Base-by-base conservation (phyloP, 176 grass and related monocot genomes). In the Bothriochloa decipiens region DNA sequence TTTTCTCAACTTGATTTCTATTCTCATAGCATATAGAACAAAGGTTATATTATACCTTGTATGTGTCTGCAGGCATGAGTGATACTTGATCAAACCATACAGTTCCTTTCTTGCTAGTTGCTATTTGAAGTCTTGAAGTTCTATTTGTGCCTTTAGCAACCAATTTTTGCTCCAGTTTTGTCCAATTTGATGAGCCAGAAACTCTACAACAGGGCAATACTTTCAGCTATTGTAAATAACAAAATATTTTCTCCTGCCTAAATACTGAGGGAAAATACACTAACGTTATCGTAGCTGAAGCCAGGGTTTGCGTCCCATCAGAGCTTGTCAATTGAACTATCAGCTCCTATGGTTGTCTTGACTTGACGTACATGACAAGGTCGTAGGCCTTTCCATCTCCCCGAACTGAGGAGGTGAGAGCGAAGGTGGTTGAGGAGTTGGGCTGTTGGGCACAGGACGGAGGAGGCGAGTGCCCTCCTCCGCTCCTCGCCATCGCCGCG, bases 361-460 rank as follows among this genome's bases (percentile, higher is more conserved):
- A 92, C 63, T 81, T 97, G 49, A 93, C 82, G 69, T 98, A 77
- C 83, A 98, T 76, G 65, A 90, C 88, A 68, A 95, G 81, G 46
- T 95, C 90, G 74, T 98, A 98, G 73, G 80, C 77, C 80, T 95
- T 93, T 74, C 87, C 89, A 52, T 90, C 81, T n/a, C n/a, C n/a
- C n/a, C n/a, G n/a, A n/a, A n/a, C n/a, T n/a, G n/a, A n/a, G n/a
- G n/a, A n/a, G n/a, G n/a, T n/a, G n/a, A n/a, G n/a, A n/a, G n/a
- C n/a, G n/a, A n/a, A n/a, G n/a, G n/a, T n/a, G n/a, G n/a, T n/a
- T n/a, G n/a, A n/a, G n/a, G n/a, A n/a, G n/a, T n/a, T n/a, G n/a
- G n/a, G n/a, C n/a, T n/a, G n/a, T 40, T 7, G 7, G 39, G 39
- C 6, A 6, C 39, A 40, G 39, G 39, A 40, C 39, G 9, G 41